These are phyloP conservation scores for Sarocladium strictum DNA, from an alignment of 2,329 filamentous ascomycete species.

Conservation along the genomic window DNA sequence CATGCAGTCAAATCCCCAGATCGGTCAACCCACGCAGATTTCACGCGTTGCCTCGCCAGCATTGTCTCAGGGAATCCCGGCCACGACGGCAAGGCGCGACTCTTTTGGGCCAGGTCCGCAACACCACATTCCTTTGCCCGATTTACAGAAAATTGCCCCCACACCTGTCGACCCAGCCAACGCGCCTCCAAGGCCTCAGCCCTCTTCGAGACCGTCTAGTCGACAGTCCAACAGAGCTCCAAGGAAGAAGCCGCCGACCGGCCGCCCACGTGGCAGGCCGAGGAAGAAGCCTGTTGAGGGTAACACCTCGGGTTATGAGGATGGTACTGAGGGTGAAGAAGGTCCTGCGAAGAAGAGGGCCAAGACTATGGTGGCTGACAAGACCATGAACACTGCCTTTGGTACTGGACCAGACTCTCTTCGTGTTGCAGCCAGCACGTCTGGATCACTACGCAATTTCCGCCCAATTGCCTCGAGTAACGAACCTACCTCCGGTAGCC, in stretches of 20 bases:
- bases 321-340: conserved; percentile 56
- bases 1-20: conserved; percentile 61
- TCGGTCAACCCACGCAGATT: conserved; percentile 29
- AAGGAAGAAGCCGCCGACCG: conserved; percentile 40
- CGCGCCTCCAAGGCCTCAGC: conserved; percentile 17
- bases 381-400: conserved; percentile 66
- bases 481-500: conserved; percentile 37
- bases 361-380: conserved; percentile 67
- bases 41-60: conserved; percentile 31
- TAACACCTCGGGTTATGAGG: conserved; percentile 70
- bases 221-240: conserved; percentile 45
- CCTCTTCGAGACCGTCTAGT: conserved; percentile 52
- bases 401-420: conserved; percentile 72
- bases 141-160: conserved; percentile 30
- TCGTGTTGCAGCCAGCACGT: conserved; percentile 83
- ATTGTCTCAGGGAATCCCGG: conserved; percentile 24
- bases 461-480: conserved; percentile 59
- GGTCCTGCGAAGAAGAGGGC: conserved; percentile 61
- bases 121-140: conserved; percentile 16
- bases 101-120: conserved; percentile 21
- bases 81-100: conserved; percentile 17
- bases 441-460: conserved; percentile 79
- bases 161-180: conserved; percentile 19
- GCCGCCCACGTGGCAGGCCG: conserved; percentile 50
- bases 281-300: conserved; percentile 51